Percentiles rank a stretch among this genome's conserved stretches.
These are phyloP conservation scores for Raffaelea albimanens DNA, from an alignment of 2,329 filamentous ascomycete genomes.

Conservation along the genomic window DNA sequence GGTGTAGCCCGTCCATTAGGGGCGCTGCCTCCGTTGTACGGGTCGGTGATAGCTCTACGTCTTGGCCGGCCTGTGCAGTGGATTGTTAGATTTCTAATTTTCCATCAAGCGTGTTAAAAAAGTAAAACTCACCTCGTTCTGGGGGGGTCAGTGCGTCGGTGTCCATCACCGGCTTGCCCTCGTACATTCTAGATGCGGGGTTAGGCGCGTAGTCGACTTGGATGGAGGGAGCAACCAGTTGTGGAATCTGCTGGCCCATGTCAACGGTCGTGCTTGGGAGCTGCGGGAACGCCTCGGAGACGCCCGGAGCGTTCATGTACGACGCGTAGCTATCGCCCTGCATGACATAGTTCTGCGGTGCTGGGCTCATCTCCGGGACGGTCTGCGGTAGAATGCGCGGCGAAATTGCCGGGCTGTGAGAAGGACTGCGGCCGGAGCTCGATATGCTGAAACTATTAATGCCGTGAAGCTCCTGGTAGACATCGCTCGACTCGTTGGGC, in stretches of 20 bases:
- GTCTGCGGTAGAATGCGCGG: conserved; percentile 50
- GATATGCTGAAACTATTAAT: conserved; percentile 75
- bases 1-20: conserved; percentile 28
- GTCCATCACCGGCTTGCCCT: conserved; percentile 55
- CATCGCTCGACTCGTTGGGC: conserved; percentile 53
- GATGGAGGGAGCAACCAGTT: conserved; percentile 88
- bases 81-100: neutral
- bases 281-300: conserved; percentile 41
- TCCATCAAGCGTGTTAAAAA: too few relatives aligned
- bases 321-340: conserved; percentile 28
- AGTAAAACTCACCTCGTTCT: conserved; percentile 46
- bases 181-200: conserved; percentile 55
- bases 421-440: conserved; percentile 71
- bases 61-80: conserved; percentile 33
- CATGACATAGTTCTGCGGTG: conserved; percentile 29
- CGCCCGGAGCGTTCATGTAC: conserved; percentile 33
- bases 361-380: conserved; percentile 40
- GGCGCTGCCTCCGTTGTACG: conserved; percentile 40
- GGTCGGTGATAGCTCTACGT: conserved; percentile 50
- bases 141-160: conserved; percentile 79
- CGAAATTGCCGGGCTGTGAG: conserved; percentile 61
- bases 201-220: conserved; percentile 87
- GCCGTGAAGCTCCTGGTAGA: conserved; percentile 70
- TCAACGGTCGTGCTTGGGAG: conserved; percentile 44
- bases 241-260: conserved; percentile 52